Evolutionary conservation across 441 rosid species (phyloP).

Genomic region (Brassica balearica): DNA sequence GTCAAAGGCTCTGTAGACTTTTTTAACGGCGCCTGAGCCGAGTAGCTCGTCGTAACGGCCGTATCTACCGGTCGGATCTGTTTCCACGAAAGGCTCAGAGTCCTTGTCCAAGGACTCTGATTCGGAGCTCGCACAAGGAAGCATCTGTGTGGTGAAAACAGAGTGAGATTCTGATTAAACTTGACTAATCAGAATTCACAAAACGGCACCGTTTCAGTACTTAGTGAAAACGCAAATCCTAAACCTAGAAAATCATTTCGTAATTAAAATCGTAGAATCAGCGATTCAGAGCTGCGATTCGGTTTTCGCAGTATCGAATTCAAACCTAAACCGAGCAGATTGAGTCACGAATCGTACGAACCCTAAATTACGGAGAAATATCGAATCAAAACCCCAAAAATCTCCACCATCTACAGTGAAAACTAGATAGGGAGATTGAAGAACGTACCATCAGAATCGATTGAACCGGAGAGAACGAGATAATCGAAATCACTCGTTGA

Average conservation of each 20-base stretch:
- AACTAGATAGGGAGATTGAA: constrained; percentile 14
- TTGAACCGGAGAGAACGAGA: constrained; percentile 10
- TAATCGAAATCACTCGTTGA: neutral
- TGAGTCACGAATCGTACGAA: constrained; percentile 3
- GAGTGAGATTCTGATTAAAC: constrained; percentile 26
- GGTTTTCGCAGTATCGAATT: constrained; percentile 5
- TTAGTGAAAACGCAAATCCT: neutral
- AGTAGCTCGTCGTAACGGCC: constrained; percentile 64
- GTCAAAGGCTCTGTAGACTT: constrained; percentile 66
- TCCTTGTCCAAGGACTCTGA: constrained; percentile 53
- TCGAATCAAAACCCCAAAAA: neutral
- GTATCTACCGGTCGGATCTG: constrained; percentile 71
- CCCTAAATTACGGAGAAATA: constrained; percentile 18
- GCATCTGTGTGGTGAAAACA: constrained; percentile 48
- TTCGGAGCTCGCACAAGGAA: constrained; percentile 49
- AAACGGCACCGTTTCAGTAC: neutral
- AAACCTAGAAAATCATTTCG: neutral
- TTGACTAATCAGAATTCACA: constrained; percentile 21
- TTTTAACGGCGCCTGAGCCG: constrained; percentile 67
- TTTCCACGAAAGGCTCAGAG: constrained; percentile 61
- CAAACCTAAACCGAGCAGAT: neutral
- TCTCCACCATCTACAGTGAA: neutral
- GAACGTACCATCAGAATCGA: constrained; percentile 32
- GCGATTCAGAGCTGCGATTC: neutral
- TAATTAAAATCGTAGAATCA: neutral